phyloP scores from a whole-genome alignment of 768 basidiomycete species.

The Lactifluus hygrophoroides region DNA sequence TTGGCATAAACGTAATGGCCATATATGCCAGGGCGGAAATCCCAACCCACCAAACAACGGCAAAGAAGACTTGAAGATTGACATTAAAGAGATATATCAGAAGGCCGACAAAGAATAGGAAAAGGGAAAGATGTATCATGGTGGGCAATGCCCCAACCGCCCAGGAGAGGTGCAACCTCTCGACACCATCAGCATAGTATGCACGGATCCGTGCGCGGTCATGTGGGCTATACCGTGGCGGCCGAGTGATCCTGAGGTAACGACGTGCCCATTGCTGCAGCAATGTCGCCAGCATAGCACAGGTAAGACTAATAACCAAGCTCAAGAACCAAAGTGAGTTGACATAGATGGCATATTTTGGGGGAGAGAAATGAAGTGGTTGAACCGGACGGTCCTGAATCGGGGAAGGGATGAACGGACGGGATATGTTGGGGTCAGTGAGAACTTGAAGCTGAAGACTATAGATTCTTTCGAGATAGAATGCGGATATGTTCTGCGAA shows the following conservation, averaged over 20 bases:
- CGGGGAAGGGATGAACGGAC: neutral
- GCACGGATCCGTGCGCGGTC: neutral
- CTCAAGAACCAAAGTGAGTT: slow-evolving; percentile 6
- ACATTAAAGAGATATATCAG: neutral
- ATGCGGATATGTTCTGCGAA: neutral
- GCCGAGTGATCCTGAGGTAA: neutral
- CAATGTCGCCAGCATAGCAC: neutral
- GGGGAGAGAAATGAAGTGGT: neutral
- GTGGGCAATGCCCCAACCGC: neutral
- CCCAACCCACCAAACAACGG: neutral
- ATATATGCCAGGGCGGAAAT: neutral
- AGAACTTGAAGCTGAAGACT: neutral
- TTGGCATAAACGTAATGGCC: neutral
- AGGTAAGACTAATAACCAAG: neutral
- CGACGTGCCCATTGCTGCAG: neutral
- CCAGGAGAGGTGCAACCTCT: neutral
- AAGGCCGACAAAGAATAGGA: slow-evolving; percentile 5
- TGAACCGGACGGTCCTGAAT: too few species aligned
- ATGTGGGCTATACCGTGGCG: neutral
- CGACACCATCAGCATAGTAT: neutral
- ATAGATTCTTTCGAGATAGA: neutral
- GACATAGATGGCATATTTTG: neutral
- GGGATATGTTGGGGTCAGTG: neutral
- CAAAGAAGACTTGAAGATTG: neutral
- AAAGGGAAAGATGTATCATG: neutral